Conservation (phyloP, 1,284 basidiomycete genomes). For the Hymenochaete sp. region DNA sequence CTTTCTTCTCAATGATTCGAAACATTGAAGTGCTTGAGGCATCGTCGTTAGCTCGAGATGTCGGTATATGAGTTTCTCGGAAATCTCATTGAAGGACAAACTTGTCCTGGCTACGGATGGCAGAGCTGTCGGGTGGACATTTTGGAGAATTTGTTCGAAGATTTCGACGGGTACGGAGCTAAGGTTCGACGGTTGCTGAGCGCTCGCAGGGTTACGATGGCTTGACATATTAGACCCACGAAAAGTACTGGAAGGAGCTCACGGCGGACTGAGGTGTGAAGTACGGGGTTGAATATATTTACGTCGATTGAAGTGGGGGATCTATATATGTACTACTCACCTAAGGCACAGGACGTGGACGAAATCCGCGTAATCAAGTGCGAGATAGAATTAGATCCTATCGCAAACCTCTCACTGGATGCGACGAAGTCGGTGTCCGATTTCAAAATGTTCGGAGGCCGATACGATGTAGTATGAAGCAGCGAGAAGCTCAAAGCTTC, state of each 20-base stretch:
- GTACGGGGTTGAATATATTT: no score
- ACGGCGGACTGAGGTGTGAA: no score
- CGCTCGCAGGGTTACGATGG: neutral
- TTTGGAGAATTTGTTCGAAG: constrained; percentile 16
- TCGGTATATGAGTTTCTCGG: constrained; percentile 15
- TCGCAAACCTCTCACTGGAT: no score
- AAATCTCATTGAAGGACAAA: constrained; percentile 14
- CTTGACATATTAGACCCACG: neutral
- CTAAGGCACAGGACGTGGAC: no score
- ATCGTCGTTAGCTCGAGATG: constrained; percentile 14
- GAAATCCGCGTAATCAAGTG: no score
- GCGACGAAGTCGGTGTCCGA: no score
- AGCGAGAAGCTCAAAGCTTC: no score
- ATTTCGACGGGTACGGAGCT: constrained; percentile 13
- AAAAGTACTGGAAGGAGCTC: neutral
- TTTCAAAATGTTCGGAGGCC: no score
- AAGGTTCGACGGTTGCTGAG: constrained; percentile 1
- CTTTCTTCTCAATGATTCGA: constrained; percentile 12
- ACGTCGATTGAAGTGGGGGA: no score
- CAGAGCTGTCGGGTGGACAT: constrained; percentile 11
- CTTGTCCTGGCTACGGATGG: constrained; percentile 13
- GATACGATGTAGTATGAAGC: neutral
- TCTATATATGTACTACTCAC: no score
- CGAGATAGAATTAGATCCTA: no score
- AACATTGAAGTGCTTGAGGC: constrained; percentile 14